Evolutionary conservation across 179 eudicot species (phyloP), one percentile per base, ranked within the genome.

Genomic region (Spergularia azorica): DNA sequence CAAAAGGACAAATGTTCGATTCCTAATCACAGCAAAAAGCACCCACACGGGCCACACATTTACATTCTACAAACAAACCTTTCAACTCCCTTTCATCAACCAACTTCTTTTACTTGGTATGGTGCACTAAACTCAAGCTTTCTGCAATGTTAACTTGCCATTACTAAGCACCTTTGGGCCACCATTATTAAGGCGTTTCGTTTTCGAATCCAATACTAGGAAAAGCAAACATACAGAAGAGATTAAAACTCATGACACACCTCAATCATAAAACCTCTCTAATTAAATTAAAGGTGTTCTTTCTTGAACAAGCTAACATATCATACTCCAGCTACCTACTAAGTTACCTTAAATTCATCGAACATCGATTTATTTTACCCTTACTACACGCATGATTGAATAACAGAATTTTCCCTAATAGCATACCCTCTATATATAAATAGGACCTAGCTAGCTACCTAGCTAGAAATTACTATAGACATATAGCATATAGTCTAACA

Each of bases 321-420:
- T 70, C 82, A 80, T 82, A 62, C 83, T 83, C 85, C 76, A 85
- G 86, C 84, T 63, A 77, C 73, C 77, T 81, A 76, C 67, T 68
- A 6, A 32, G 48, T 66, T 69, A 81, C 74, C 74, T 78, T 67
- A 58, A 75, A 82, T 68, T 71, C 74, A 13, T 26, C 20, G 18
- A 7, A 2, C 10, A 26, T 54, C 20, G 26, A 46, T 60, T 78
- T 15, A 75, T 21, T 79, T 79, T 76, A 79, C 85, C 82, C 80
- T 83, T 83, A 79, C 36, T 71, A 55, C 56, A 36, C 48, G 5
- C 52, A 79, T 79, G 82, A 79, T 73, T 60, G 72, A 4, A 72
- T 78, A 63, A 55, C 72, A 64, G 63, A 56, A 55, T 63, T 60
- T 63, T 36, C 63, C 2, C 18, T 14, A 1, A 0, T 5, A 10